Base-by-base conservation (phyloP, 768 basidiomycete species). In the Mrakia frigida region DNA sequence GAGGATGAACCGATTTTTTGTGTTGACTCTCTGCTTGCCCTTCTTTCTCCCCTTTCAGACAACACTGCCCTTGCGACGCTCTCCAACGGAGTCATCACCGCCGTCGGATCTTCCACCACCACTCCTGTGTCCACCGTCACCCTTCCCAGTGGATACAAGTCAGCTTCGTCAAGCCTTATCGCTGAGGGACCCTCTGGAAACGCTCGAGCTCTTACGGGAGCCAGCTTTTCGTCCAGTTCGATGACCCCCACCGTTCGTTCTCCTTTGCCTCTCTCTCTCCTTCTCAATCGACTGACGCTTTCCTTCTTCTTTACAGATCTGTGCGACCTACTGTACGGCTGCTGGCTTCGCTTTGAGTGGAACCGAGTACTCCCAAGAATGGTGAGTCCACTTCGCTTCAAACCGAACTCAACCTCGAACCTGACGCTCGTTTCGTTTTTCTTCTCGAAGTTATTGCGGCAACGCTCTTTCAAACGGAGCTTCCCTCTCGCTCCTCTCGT, bases 401-500 rank as follows among this genome's bases (percentile, higher is more conserved):
- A n/a, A n/a, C n/a, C n/a, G n/a, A n/a, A n/a, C n/a, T 43, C 43
- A 14, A 16, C 21, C 46, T 50, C 16, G 46, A 50, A 50, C 10
- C 46, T 50, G 46, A 50, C 46, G 16, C 31, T 31, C 39, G 31
- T 28, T 37, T 13, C 31, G 50, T 70, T 35, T 41, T 33, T 31
- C 18, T 33, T 35, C 46, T 46, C 39, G 46, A 21, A 74, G 84
- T 77, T 83, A 81, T 79, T 84, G 84, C 86, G 21, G 88, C 86
- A 59, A 88, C 86, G 6, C 84, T 79, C 4, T 88, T 87, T 31
- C 89, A 80, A 74, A 92, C 85, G 50, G 87, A 84, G 81, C 23
- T 37, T 61, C 60, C 6, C 68, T 75, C 68, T 41, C 53, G 41
- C 14, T 41, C n/a, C 37, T 43, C 56, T 75, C 74, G 33, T 53